Evolutionary conservation across 257 asterid genomes (phyloP).

Genomic region (Lithospermum erythrorhizon): DNA sequence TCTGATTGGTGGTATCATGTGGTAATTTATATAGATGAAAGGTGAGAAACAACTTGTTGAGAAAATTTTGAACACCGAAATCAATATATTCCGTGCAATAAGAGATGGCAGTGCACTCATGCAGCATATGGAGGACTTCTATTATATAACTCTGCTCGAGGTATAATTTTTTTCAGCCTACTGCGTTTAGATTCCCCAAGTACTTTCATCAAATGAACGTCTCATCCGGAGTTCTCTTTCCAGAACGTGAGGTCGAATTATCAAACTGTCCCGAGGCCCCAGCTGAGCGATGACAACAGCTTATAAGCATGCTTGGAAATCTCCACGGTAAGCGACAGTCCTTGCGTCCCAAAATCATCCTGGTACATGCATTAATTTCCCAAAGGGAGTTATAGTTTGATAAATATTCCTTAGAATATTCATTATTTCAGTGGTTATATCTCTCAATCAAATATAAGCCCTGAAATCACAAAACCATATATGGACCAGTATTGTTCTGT

Average conservation of each 20-base stretch:
- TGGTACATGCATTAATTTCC: no score
- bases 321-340: neutral
- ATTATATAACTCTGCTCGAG: slow-evolving; percentile 77
- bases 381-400: no score
- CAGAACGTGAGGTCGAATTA: slow-evolving; percentile 76
- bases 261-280: slow-evolving; percentile 38
- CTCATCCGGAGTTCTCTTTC: slow-evolving; percentile 1
- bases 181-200: neutral
- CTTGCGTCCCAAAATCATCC: no score
- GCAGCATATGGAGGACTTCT: slow-evolving; percentile 99
- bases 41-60: slow-evolving; percentile 89
- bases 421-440: no score
- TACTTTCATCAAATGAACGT: neutral
- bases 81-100: slow-evolving; percentile 76
- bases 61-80: slow-evolving; percentile 88
- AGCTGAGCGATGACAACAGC: slow-evolving; percentile 23
- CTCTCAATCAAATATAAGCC: no score
- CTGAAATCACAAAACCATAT: no score
- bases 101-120: slow-evolving; percentile 97
- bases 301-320: slow-evolving; percentile 15
- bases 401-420: no score
- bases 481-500: no score
- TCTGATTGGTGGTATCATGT: neutral
- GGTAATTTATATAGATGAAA: slow-evolving; percentile 53
- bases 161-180: slow-evolving; percentile 20